These are phyloP conservation scores for Gryganskiella cystojenkinii DNA, from an alignment of 192 early-diverging fungal genomes.

Conservation along the genomic window DNA sequence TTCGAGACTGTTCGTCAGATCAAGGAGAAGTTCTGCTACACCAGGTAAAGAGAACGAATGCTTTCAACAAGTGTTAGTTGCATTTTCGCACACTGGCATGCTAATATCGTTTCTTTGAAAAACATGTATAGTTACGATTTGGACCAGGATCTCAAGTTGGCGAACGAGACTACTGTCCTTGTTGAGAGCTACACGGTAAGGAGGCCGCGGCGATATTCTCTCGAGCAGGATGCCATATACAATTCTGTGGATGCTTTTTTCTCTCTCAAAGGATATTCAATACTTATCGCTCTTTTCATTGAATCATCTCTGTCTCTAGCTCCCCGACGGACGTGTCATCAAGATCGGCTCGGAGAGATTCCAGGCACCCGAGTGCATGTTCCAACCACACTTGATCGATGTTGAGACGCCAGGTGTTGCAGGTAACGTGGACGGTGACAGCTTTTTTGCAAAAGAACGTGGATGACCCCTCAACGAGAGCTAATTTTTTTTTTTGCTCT, in stretches of 20 bases:
- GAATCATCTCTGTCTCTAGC: slow-evolving; percentile 53
- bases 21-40: slow-evolving; percentile 98
- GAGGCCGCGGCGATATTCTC: background rate
- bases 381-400: slow-evolving; percentile 98
- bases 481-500: background rate
- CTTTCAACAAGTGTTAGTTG: background rate
- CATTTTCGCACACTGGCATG: background rate
- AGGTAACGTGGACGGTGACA: slow-evolving; percentile 58
- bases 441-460: too few species aligned
- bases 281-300: background rate
- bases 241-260: background rate
- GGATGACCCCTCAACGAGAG: background rate
- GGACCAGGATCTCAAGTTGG: slow-evolving; percentile 93
- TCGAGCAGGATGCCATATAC: background rate
- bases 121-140: slow-evolving; percentile 85
- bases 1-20: slow-evolving; percentile 98
- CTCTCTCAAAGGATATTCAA: background rate
- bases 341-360: slow-evolving; percentile 99
- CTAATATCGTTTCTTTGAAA: slow-evolving; percentile 10
- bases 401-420: slow-evolving; percentile 94
- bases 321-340: slow-evolving; percentile 98
- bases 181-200: slow-evolving; percentile 93
- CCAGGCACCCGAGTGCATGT: slow-evolving; percentile 98
- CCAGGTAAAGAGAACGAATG: slow-evolving; percentile 67
- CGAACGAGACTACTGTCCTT: slow-evolving; percentile 95